Evolutionary conservation across 768 basidiomycete species (phyloP), one percentile per base, ranked within the genome.

Genomic region (Crucibulum laeve): DNA sequence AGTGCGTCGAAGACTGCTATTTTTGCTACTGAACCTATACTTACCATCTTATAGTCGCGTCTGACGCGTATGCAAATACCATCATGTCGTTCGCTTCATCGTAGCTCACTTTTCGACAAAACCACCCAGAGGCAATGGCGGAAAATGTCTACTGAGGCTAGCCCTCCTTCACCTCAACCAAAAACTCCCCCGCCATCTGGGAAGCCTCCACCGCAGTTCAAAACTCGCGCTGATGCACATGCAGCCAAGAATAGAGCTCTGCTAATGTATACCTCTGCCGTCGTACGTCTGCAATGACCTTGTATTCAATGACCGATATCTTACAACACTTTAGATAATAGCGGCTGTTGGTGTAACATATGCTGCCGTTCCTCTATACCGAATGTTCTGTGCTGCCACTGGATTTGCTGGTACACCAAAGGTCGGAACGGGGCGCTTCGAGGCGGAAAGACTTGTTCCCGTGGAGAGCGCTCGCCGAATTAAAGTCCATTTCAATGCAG

Each of bases 381-480:
- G 96, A 48, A 93, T 95, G 66, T 99, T 99, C 70, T 99, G 96
- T 62, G 87, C 92, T 5, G 91, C 94, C 11, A 99, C 96, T 3
- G 96, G 96, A 6, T 99, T 95, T 57, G 91, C 87, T 17, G 96
- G 96, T 3, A 94, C 91, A 19, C 96, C 96, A 11, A 82, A 89
- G 26, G 89, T 93, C 38, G 82, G 88, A 22, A 83, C 80, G n/a
- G 89, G 84, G 28, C 79, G 84, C 25, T 93, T 91, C 51, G 83
- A 85, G 41, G 77, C 93, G 0, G 88, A 90, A 42, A 82, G 94
- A 19, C 80, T 98, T 4, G 82, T 90, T 3, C 86, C 91, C 0
- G 64, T 85, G 30, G 74, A 82, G 44, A 67, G 66, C 44, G 80
- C 82, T 43, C 69, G 76, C 51, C 77, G 91, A 32, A 93, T 99